phyloP scores from a whole-genome alignment of 202 grass and related monocot genomes.

The Setaria viridis region DNA sequence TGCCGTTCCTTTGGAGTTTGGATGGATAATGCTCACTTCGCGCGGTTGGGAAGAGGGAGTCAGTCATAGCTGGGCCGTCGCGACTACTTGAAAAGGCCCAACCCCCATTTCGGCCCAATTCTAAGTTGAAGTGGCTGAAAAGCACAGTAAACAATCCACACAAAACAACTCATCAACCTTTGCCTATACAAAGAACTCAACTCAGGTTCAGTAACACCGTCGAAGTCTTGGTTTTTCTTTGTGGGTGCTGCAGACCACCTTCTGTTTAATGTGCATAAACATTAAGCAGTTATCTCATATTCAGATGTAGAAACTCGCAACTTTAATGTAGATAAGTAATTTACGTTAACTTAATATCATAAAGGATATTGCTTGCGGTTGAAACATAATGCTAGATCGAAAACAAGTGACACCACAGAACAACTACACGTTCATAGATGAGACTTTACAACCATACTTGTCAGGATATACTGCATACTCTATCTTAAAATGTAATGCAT shows the following conservation, averaged over 20 bases:
- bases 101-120: neutral
- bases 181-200: no score
- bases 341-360: neutral
- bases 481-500: no score
- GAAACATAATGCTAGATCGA: neutral
- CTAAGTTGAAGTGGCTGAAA: neutral
- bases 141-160: no score
- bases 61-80: neutral
- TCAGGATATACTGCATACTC: conserved; percentile 17
- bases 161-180: no score
- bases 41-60: neutral
- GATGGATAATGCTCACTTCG: conserved; percentile 2
- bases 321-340: neutral
- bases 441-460: conserved; percentile 34
- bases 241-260: no score
- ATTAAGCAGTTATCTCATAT: neutral
- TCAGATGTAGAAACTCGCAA: neutral
- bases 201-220: no score
- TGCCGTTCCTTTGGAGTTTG: neutral
- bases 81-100: neutral
- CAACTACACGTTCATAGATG: conserved; percentile 26
- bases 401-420: neutral
- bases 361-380: neutral
- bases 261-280: neutral
- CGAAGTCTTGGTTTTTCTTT: no score